Conservation (phyloP, 1,139 yeast genomes). For the Zygotorulaspora mrakii region DNA sequence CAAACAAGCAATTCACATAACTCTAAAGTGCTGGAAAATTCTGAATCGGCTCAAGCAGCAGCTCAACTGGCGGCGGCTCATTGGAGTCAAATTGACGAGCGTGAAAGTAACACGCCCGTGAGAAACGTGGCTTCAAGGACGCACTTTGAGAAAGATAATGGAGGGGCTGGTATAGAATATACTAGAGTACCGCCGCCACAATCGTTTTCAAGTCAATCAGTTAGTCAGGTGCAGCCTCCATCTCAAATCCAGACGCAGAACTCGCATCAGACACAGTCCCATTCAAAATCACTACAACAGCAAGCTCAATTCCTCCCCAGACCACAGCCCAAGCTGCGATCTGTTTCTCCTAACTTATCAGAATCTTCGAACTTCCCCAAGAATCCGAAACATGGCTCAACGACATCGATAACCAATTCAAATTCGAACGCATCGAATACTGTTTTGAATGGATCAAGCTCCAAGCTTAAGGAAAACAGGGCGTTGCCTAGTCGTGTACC, state of each 20-base stretch:
- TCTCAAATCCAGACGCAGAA: too few relatives aligned
- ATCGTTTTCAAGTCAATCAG: background rate
- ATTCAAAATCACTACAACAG: too few relatives aligned
- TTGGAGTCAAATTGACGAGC: slow-evolving; percentile 9
- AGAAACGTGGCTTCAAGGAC: background rate
- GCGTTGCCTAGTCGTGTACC: slow-evolving; percentile 16
- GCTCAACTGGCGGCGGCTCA: slow-evolving; percentile 14
- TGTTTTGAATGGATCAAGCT: background rate
- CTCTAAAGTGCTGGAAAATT: background rate
- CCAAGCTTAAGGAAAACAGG: slow-evolving; percentile 6
- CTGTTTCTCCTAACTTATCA: too few relatives aligned
- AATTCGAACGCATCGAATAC: background rate
- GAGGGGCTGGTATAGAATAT: background rate
- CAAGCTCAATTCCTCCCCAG: too few relatives aligned
- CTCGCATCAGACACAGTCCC: too few relatives aligned
- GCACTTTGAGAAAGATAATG: background rate
- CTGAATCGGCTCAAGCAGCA: slow-evolving; percentile 14
- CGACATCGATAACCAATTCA: slow-evolving; percentile 2
- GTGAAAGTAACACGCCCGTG: slow-evolving; percentile 2
- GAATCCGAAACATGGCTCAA: background rate
- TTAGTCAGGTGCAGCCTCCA: background rate
- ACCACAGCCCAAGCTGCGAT: too few relatives aligned
- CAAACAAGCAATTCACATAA: background rate
- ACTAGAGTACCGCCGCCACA: background rate
- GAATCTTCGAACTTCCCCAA: background rate